Evolutionary conservation across 768 basidiomycete species (phyloP).

Genomic region (Boletus speciosus): DNA sequence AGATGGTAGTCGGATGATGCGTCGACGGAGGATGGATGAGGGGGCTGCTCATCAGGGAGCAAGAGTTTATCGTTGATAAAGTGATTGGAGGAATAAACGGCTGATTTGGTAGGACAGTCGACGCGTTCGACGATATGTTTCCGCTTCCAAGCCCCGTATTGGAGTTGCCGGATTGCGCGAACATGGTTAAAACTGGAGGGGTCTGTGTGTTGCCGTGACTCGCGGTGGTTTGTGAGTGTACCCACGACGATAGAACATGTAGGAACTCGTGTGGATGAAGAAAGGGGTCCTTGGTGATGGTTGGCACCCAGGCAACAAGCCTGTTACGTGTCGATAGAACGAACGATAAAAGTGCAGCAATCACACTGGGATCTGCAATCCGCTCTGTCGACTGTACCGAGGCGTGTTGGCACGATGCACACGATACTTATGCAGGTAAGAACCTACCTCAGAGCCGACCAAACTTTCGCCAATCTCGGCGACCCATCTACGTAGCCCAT

Average conservation of each 20-base stretch:
- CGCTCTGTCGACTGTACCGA: conserved; percentile 59
- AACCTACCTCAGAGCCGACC: conserved; percentile 55
- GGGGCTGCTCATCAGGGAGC: conserved; percentile 11
- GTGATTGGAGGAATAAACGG: conserved; percentile 3
- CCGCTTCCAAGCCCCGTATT: conserved; percentile 10
- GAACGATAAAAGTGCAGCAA: conserved; percentile 68
- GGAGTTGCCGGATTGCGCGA: conserved; percentile 15
- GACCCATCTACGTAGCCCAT: conserved; percentile 68
- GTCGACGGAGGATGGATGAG: background rate
- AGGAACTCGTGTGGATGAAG: conserved; percentile 61
- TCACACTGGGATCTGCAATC: conserved; percentile 66
- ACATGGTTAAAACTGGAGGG: conserved; percentile 32
- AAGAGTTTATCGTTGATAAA: conserved; percentile 3
- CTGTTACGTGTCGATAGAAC: conserved; percentile 69
- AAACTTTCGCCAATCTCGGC: conserved; percentile 59
- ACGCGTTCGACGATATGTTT: conserved; percentile 16
- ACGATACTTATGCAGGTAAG: background rate
- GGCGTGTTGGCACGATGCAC: background rate
- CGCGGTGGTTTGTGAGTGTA: conserved; percentile 16
- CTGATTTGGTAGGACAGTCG: conserved; percentile 11
- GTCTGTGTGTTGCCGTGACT: conserved; percentile 15
- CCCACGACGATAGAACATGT: conserved; percentile 40
- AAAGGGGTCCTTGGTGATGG: conserved; percentile 75
- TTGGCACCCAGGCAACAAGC: conserved; percentile 48
- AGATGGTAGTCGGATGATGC: conserved; percentile 14